Percentiles rank a stretch among this genome's conserved stretches.
These are phyloP conservation scores for Salix exigua DNA, from an alignment of 345 rosid genomes.

Conservation along the genomic window DNA sequence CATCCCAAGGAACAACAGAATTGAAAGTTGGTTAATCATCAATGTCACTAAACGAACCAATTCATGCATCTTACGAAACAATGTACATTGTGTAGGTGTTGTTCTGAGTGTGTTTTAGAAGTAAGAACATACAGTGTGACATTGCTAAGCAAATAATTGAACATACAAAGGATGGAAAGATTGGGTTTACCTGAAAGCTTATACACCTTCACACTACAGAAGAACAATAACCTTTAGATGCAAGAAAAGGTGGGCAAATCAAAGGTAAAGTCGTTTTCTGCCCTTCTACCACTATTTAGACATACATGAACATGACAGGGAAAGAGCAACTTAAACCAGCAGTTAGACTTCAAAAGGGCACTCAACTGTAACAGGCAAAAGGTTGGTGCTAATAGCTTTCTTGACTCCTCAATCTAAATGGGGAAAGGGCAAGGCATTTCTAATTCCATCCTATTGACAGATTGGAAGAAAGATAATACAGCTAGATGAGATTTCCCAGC, in stretches of 20 bases:
- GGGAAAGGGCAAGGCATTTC: background rate
- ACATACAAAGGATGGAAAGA: background rate
- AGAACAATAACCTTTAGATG: background rate
- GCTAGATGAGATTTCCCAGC: background rate
- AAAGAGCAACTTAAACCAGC: background rate
- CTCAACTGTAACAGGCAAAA: background rate
- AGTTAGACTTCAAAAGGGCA: background rate
- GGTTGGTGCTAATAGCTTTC: background rate
- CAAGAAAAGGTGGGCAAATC: background rate
- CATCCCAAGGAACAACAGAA: background rate
- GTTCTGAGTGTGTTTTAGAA: background rate
- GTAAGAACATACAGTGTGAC: background rate
- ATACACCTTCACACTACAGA: background rate
- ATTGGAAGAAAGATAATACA: background rate
- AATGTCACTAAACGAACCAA: background rate
- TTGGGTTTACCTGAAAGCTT: background rate
- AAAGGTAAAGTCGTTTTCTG: background rate
- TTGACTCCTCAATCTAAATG: background rate
- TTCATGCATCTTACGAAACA: background rate
- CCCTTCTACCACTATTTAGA: background rate
- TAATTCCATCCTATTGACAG: background rate
- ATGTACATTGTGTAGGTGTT: background rate
- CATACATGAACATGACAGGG: background rate
- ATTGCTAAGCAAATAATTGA: background rate
- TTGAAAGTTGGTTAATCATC: background rate